phyloP scores from a whole-genome alignment of 2,329 filamentous ascomycete genomes.

The Colletotrichum lini region DNA sequence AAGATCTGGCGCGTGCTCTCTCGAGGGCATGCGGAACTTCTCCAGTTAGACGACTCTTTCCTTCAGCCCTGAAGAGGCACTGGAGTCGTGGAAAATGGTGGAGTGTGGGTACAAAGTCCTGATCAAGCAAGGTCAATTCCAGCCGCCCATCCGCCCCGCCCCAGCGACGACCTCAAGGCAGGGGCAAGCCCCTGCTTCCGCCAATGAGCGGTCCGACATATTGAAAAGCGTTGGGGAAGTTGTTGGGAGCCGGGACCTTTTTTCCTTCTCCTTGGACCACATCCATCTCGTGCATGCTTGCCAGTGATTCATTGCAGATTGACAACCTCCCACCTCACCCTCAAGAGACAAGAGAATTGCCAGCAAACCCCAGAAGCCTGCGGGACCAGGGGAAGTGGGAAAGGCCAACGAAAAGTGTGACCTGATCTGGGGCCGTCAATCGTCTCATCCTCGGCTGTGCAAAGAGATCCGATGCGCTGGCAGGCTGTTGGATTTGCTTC shows the following conservation, averaged over 20 bases:
- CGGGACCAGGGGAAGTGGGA: constrained; percentile 15
- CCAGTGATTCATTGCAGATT: constrained; percentile 40
- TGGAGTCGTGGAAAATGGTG: constrained; percentile 19
- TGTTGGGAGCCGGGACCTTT: constrained; percentile 39
- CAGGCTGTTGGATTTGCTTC: constrained; percentile 32
- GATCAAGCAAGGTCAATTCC: constrained; percentile 23
- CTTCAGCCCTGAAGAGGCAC: constrained; percentile 23
- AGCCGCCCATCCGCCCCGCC: constrained; percentile 37
- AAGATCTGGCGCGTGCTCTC: not conserved
- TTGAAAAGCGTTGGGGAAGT: constrained; percentile 42
- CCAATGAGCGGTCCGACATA: constrained; percentile 35
- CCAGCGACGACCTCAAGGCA: constrained; percentile 37
- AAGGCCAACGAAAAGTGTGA: constrained; percentile 37
- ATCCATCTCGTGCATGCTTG: constrained; percentile 33
- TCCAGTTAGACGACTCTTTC: not conserved
- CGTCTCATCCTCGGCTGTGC: constrained; percentile 42
- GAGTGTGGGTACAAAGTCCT: not conserved
- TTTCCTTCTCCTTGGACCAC: constrained; percentile 36
- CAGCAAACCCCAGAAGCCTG: constrained; percentile 25
- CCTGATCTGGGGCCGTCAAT: constrained; percentile 34
- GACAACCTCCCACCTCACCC: constrained; percentile 33
- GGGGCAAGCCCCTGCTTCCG: constrained; percentile 21
- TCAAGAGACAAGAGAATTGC: constrained; percentile 1
- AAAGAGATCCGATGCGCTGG: constrained; percentile 19
- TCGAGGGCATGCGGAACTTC: not conserved